These are phyloP conservation scores for Aspergillus sp. DNA, from an alignment of 2,329 filamentous ascomycete species.

Conservation along the genomic window DNA sequence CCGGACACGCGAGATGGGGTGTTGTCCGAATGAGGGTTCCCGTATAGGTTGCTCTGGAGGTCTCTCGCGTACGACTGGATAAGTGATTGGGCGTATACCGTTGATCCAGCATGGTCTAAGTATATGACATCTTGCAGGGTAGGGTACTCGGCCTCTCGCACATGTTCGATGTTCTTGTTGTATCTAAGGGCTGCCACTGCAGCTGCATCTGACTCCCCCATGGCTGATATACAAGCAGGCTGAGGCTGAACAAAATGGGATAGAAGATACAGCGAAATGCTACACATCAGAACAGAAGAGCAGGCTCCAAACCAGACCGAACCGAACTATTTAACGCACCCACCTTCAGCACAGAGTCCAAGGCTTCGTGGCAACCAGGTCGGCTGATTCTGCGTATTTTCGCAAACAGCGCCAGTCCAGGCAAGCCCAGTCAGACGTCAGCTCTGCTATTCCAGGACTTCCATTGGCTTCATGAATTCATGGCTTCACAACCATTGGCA, in stretches of 20 bases:
- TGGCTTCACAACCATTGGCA: neutral
- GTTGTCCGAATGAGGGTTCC: slow-evolving; percentile 16
- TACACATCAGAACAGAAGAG: no score
- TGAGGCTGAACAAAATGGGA: neutral
- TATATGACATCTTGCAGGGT: slow-evolving; percentile 6
- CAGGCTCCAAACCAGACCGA: no score
- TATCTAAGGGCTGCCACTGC: neutral
- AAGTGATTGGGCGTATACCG: slow-evolving; percentile 14
- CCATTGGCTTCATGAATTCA: no score
- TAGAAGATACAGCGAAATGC: neutral
- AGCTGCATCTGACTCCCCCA: neutral
- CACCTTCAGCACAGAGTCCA: neutral
- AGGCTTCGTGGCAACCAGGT: neutral
- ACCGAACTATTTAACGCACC: neutral
- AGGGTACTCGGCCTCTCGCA: slow-evolving; percentile 5
- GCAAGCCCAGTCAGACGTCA: neutral
- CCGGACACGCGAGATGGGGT: slow-evolving; percentile 13
- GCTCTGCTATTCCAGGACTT: neutral
- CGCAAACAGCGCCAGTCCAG: neutral
- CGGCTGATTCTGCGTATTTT: neutral
- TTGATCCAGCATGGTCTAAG: slow-evolving; percentile 15
- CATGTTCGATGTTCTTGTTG: neutral
- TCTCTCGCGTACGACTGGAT: slow-evolving; percentile 9
- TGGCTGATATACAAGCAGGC: neutral
- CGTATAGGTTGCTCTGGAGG: slow-evolving; percentile 12